These are phyloP conservation scores for Beta macrorhiza DNA, from an alignment of 179 eudicot genomes.

Conservation along the genomic window DNA sequence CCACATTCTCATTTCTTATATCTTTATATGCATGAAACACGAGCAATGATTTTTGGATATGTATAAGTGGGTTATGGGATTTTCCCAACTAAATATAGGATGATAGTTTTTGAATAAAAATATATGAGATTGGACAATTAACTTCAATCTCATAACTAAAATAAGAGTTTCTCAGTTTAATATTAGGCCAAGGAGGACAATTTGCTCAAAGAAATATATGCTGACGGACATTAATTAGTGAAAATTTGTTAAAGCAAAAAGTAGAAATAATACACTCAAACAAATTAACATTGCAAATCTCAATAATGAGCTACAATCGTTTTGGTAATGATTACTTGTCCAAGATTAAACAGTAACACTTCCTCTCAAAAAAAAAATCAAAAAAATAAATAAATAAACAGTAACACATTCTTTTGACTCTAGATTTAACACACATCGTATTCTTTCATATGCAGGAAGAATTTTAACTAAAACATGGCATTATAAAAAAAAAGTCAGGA, in stretches of 20 bases:
- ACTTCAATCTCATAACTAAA: no score
- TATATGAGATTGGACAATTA: no score
- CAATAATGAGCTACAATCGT: neutral
- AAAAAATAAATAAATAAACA: no score
- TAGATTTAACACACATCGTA: neutral
- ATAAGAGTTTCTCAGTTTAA: no score
- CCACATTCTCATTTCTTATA: conserved; percentile 3
- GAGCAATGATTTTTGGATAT: neutral
- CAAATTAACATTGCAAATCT: neutral
- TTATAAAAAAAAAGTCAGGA: neutral
- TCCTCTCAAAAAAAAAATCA: no score
- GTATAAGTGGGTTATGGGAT: no score
- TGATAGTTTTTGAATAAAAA: neutral
- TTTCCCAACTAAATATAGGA: neutral
- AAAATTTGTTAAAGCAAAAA: neutral
- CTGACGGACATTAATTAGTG: no score
- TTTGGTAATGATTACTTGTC: neutral
- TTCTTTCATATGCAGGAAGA: conserved; percentile 1
- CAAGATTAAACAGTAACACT: neutral
- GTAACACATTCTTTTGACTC: neutral
- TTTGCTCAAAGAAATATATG: no score
- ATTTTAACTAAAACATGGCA: neutral
- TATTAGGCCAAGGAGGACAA: no score
- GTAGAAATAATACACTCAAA: neutral
- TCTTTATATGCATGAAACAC: neutral